Conservation (phyloP, 2,329 filamentous ascomycete genomes). For the Fusarium sororula region DNA sequence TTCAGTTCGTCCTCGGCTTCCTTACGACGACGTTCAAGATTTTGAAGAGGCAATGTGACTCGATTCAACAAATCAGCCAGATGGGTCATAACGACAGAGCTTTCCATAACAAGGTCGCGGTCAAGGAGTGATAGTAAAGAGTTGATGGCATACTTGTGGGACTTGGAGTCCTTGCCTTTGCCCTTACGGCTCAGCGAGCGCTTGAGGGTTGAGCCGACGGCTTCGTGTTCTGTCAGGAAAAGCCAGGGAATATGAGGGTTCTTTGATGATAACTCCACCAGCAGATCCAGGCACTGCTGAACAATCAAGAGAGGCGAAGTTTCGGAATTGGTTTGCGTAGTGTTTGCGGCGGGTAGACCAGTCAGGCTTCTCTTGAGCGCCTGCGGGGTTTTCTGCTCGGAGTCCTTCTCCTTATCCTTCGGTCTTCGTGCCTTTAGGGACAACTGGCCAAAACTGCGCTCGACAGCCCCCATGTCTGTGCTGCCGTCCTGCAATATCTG, state of each 20-base stretch:
- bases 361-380: slow-evolving; percentile 79
- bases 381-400: slow-evolving; percentile 79
- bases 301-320: slow-evolving; percentile 95
- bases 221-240: slow-evolving; percentile 93
- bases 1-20: slow-evolving; percentile 69
- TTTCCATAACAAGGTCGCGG: slow-evolving; percentile 95
- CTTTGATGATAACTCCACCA: slow-evolving; percentile 84
- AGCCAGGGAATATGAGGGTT: slow-evolving; percentile 89
- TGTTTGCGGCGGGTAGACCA: slow-evolving; percentile 57
- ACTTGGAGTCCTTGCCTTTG: slow-evolving; percentile 85
- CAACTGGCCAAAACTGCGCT: slow-evolving; percentile 93
- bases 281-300: slow-evolving; percentile 88
- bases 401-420: slow-evolving; percentile 68
- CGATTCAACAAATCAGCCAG: slow-evolving; percentile 87
- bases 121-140: slow-evolving; percentile 88
- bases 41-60: slow-evolving; percentile 86
- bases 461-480: slow-evolving; percentile 89
- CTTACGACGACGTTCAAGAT: slow-evolving; percentile 83
- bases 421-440: slow-evolving; percentile 90
- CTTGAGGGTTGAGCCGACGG: slow-evolving; percentile 77
- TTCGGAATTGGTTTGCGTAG: slow-evolving; percentile 74
- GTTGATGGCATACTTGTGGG: slow-evolving; percentile 90
- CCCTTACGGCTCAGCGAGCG: slow-evolving; percentile 81
- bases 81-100: slow-evolving; percentile 94
- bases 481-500: slow-evolving; percentile 97